Evolutionary conservation across 306 rosid genomes (phyloP).

Genomic region (Canavalia gladiata): DNA sequence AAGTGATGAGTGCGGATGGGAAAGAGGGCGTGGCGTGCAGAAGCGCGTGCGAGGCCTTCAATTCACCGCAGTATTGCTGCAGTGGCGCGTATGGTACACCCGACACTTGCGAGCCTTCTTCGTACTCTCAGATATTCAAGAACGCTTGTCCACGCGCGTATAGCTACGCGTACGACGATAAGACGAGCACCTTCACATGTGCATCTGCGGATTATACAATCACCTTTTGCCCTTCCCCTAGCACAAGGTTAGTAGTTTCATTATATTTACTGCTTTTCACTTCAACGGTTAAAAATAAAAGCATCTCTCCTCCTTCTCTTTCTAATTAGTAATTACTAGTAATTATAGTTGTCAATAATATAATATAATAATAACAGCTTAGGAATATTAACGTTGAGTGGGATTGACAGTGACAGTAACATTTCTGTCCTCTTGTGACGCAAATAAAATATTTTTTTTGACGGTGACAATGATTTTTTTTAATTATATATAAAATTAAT

Average conservation of each 20-base stretch:
- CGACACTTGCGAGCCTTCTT: slow-evolving; percentile 73
- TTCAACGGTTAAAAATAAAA: slow-evolving; percentile 4
- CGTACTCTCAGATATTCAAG: slow-evolving; percentile 77
- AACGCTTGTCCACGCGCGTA: slow-evolving; percentile 90
- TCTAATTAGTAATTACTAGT: neutral
- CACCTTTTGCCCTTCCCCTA: slow-evolving; percentile 81
- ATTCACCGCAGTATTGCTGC: slow-evolving; percentile 76
- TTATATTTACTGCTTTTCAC: neutral
- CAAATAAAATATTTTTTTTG: too few relatives aligned
- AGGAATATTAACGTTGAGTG: slow-evolving; percentile 38
- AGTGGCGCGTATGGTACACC: slow-evolving; percentile 74
- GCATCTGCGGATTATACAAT: slow-evolving; percentile 70
- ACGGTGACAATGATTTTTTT: too few relatives aligned
- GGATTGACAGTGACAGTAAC: neutral
- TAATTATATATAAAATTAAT: too few relatives aligned
- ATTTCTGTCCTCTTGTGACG: too few relatives aligned
- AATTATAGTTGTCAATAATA: too few relatives aligned
- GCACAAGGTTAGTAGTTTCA: slow-evolving; percentile 55
- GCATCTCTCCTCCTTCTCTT: neutral
- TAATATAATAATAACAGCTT: neutral
- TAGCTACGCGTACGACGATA: slow-evolving; percentile 91
- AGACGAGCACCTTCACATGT: slow-evolving; percentile 84
- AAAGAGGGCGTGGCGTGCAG: slow-evolving; percentile 65
- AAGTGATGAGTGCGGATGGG: slow-evolving; percentile 56
- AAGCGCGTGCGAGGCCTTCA: slow-evolving; percentile 91